Conservation (phyloP, 177 flowering plant genomes). For the Vitis hybrid region DNA sequence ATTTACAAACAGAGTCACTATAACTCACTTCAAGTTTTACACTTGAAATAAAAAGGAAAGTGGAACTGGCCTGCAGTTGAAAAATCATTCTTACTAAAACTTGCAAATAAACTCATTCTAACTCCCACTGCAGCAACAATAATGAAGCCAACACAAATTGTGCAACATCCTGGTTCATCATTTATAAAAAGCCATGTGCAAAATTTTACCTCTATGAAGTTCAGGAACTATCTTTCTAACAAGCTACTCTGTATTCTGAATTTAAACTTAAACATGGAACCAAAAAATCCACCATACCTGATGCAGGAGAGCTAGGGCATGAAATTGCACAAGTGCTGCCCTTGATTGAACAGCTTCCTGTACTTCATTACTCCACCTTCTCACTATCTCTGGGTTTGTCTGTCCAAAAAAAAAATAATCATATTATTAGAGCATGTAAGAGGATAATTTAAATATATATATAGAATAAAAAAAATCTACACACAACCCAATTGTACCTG, state of each 20-base stretch:
- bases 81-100: too few species aligned
- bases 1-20: too few species aligned
- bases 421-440: not conserved
- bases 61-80: too few species aligned
- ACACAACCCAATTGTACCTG: slow-evolving; percentile 52
- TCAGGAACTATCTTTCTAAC: not conserved
- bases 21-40: too few species aligned
- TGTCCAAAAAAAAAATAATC: slow-evolving; percentile 20
- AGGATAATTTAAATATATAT: not conserved
- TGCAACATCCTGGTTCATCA: too few species aligned
- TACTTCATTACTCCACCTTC: slow-evolving; percentile 98
- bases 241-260: not conserved
- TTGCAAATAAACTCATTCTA: too few species aligned
- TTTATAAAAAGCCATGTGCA: too few species aligned
- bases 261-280: not conserved
- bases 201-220: not conserved
- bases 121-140: too few species aligned
- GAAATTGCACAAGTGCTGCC: slow-evolving; percentile 96
- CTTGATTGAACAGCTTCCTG: slow-evolving; percentile 99
- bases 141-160: too few species aligned
- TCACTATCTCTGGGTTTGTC: slow-evolving; percentile 95
- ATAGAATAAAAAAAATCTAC: not conserved
- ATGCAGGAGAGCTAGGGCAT: slow-evolving; percentile 89
- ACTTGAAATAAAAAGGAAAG: too few species aligned
- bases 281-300: slow-evolving; percentile 52